Conservation (phyloP, 768 basidiomycete genomes). For the Russula sp. region DNA sequence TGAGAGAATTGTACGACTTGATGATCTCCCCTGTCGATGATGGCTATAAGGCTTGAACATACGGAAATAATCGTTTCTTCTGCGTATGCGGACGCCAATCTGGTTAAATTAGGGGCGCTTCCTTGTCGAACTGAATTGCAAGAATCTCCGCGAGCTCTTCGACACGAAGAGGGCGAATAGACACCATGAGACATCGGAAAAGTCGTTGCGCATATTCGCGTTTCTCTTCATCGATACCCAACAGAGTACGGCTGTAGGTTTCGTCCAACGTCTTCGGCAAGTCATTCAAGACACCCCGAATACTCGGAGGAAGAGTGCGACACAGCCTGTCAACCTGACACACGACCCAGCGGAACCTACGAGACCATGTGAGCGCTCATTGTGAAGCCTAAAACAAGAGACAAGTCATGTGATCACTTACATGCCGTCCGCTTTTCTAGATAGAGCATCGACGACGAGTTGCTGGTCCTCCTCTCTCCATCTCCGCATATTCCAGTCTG, state of each 20-base stretch:
- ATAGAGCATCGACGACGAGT: constrained; percentile 1
- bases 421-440: constrained; percentile 19
- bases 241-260: constrained; percentile 1
- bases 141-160: no score
- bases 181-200: no score
- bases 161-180: no score
- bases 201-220: no score
- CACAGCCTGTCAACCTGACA: constrained; percentile 13
- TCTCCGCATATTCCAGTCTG: constrained; percentile 13
- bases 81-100: background rate
- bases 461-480: constrained; percentile 9
- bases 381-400: no score
- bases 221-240: no score
- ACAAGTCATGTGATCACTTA: background rate
- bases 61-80: background rate
- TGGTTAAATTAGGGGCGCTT: background rate
- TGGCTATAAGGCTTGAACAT: background rate
- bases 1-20: background rate
- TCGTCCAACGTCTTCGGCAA: constrained; percentile 9
- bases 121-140: background rate
- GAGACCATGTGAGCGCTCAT: background rate
- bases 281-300: background rate
- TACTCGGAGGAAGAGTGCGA: background rate
- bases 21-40: background rate
- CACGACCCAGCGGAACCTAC: constrained; percentile 17